phyloP scores from a whole-genome alignment of 169 alveolate genomes.

The Plasmodium knowlesi region DNA sequence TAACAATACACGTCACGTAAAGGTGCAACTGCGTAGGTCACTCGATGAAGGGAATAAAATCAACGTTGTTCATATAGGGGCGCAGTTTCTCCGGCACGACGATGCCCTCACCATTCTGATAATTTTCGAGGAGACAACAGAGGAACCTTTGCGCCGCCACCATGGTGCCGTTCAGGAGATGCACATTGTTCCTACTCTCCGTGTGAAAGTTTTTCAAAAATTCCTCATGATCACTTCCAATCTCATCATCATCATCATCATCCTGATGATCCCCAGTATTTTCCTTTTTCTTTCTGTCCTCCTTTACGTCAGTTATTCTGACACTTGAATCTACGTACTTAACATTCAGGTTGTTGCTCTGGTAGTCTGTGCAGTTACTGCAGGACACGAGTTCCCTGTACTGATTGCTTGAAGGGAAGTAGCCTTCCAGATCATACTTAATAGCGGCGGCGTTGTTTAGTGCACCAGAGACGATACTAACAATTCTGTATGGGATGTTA shows the following conservation, averaged over 20 bases:
- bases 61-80: slow-evolving; percentile 93
- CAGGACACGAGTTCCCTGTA: slow-evolving; percentile 98
- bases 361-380: slow-evolving; percentile 99
- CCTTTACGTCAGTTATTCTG: not conserved
- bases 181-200: slow-evolving; percentile 89
- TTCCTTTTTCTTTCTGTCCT: not conserved
- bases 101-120: slow-evolving; percentile 95
- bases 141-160: slow-evolving; percentile 98
- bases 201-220: slow-evolving; percentile 87
- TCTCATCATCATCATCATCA: not conserved
- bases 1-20: not conserved
- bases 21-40: not conserved
- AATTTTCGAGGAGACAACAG: slow-evolving; percentile 96
- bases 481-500: slow-evolving; percentile 96
- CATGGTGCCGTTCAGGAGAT: slow-evolving; percentile 98
- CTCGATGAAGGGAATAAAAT: slow-evolving; percentile 87
- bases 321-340: slow-evolving; percentile 78
- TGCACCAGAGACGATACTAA: slow-evolving; percentile 99
- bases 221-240: slow-evolving; percentile 90
- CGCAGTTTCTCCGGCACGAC: slow-evolving; percentile 93
- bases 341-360: slow-evolving; percentile 85
- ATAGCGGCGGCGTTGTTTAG: slow-evolving; percentile 99
- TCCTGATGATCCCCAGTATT: not conserved
- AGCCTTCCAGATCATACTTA: slow-evolving; percentile 99
- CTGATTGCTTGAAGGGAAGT: slow-evolving; percentile 98